These are phyloP conservation scores for Craterostigma plantagineum DNA, from an alignment of 257 asterid genomes.

Conservation along the genomic window DNA sequence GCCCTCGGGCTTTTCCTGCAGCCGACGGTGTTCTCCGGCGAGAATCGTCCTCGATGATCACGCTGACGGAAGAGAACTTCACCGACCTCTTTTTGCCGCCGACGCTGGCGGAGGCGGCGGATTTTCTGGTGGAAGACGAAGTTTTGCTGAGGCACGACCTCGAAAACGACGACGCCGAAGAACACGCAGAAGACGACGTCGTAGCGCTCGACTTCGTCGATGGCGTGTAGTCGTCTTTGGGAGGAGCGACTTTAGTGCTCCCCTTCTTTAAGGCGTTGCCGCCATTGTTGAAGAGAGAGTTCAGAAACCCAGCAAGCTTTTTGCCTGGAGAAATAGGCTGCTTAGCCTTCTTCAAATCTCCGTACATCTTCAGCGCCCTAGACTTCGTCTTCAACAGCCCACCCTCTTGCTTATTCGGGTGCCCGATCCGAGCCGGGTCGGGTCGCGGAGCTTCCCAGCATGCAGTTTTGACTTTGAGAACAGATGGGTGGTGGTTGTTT, in stretches of 20 bases:
- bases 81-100: slow-evolving; percentile 63
- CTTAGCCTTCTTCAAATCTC: slow-evolving; percentile 63
- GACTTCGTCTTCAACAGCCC: slow-evolving; percentile 48
- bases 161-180: slow-evolving; percentile 79
- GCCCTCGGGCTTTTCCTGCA: slow-evolving; percentile 32
- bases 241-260: slow-evolving; percentile 12
- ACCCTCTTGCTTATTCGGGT: slow-evolving; percentile 25
- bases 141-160: slow-evolving; percentile 84
- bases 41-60: slow-evolving; percentile 42
- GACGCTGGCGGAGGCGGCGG: slow-evolving; percentile 13
- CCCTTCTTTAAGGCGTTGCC: slow-evolving; percentile 35
- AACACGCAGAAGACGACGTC: slow-evolving; percentile 41
- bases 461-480: too few relatives aligned
- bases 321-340: slow-evolving; percentile 91
- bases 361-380: slow-evolving; percentile 61
- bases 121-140: slow-evolving; percentile 51
- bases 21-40: slow-evolving; percentile 14
- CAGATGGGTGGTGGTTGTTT: too few relatives aligned
- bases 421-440: slow-evolving; percentile 3
- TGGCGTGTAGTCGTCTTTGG: slow-evolving; percentile 7
- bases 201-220: too few relatives aligned
- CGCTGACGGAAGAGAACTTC: slow-evolving; percentile 58
- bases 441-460: too few relatives aligned
- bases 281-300: slow-evolving; percentile 58
- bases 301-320: slow-evolving; percentile 49